Evolutionary conservation across 108 stramenopile genomes (phyloP).

Genomic region (Fragilaria radians): DNA sequence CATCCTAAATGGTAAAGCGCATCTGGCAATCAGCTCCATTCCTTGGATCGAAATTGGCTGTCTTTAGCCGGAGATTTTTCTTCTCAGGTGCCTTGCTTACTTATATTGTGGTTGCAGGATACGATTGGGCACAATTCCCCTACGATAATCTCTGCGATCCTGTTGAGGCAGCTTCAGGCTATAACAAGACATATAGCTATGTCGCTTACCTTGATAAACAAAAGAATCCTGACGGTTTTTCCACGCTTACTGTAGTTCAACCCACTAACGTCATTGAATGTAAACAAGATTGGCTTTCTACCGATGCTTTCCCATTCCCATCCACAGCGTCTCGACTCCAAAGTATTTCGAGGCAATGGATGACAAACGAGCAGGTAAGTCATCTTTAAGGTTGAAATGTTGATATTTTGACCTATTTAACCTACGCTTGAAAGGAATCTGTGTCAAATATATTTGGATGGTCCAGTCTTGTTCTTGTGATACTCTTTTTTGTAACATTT

Average conservation of each 20-base stretch:
- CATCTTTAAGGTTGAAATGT: too few relatives aligned
- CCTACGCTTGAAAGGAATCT: conserved; percentile 20
- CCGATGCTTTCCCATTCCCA: conserved; percentile 36
- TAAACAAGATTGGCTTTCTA: conserved; percentile 21
- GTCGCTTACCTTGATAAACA: conserved; percentile 4
- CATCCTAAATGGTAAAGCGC: conserved; percentile 14
- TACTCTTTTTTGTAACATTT: conserved; percentile 29
- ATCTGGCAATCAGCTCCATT: conserved; percentile 50
- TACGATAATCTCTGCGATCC: conserved; percentile 57
- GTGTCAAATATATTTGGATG: conserved; percentile 49
- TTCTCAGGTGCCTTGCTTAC: conserved; percentile 44
- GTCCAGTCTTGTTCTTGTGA: conserved; percentile 24
- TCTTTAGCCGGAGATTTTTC: conserved; percentile 58
- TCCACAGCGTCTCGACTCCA: conserved; percentile 26
- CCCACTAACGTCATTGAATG: conserved; percentile 30
- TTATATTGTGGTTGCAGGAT: conserved; percentile 32
- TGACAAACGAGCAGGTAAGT: conserved; percentile 42
- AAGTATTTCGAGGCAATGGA: conserved; percentile 31
- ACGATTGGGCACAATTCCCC: conserved; percentile 52
- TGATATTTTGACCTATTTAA: too few relatives aligned
- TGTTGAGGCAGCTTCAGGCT: neutral
- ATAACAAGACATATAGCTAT: neutral
- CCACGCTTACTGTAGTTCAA: conserved; percentile 17
- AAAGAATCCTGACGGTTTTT: neutral
- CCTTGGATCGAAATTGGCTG: conserved; percentile 45